These are phyloP conservation scores for Pythium phragmitis DNA, from an alignment of 352 stramenopile species.

Conservation along the genomic window DNA sequence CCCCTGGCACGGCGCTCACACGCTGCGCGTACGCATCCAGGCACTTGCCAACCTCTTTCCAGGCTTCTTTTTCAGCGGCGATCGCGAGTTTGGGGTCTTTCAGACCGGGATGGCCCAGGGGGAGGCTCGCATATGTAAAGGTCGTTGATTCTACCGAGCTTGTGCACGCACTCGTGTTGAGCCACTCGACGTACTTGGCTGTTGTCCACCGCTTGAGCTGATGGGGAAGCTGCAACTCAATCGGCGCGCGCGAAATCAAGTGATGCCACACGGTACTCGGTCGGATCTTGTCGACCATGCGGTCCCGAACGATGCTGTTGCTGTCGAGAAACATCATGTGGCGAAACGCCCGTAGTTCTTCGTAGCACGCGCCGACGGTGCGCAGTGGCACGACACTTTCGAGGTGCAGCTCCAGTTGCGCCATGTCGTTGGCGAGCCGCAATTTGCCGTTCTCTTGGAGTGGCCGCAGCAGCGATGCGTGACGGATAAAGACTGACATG, in stretches of 20 bases:
- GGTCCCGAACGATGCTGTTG: constrained; percentile 57
- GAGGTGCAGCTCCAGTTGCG: constrained; percentile 72
- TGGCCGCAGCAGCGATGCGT: constrained; percentile 68
- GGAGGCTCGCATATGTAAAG: constrained; percentile 36
- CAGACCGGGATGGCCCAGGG: constrained; percentile 64
- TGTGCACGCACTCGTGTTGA: constrained; percentile 51
- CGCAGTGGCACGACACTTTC: constrained; percentile 59
- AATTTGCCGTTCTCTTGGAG: constrained; percentile 78
- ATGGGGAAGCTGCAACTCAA: constrained; percentile 74
- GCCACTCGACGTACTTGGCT: constrained; percentile 79
- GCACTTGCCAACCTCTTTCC: constrained; percentile 76
- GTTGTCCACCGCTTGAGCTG: constrained; percentile 72
- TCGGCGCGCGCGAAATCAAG: constrained; percentile 61
- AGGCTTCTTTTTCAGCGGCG: constrained; percentile 66
- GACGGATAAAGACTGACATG: constrained; percentile 76
- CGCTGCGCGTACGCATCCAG: constrained; percentile 82
- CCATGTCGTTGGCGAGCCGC: constrained; percentile 82
- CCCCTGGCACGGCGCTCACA: constrained; percentile 46
- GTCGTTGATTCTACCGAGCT: constrained; percentile 1
- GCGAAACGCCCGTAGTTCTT: constrained; percentile 77
- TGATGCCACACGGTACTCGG: constrained; percentile 88
- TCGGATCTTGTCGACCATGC: constrained; percentile 76
- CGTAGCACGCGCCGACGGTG: constrained; percentile 58
- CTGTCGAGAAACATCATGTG: constrained; percentile 85
- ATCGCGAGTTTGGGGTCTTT: constrained; percentile 53